Base-by-base conservation (phyloP, 495 filamentous ascomycete species). In the Baudoinia panamericana region DNA sequence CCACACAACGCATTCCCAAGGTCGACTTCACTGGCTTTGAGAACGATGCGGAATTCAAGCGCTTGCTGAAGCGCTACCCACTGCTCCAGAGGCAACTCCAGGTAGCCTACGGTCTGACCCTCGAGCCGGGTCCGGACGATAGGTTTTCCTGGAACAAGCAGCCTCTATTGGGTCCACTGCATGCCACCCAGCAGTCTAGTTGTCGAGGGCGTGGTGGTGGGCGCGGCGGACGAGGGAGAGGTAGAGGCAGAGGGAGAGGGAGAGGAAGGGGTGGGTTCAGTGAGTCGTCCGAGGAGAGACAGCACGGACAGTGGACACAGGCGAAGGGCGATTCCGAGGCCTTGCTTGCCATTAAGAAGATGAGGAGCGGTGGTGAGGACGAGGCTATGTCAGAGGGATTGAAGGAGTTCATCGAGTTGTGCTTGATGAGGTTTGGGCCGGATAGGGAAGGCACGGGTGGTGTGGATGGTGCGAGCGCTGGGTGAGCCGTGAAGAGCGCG, bases 241-340 rank as follows among this genome's bases (percentile, higher is more conserved):
- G 67, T 7, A 68, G 69, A 1, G 72, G 72, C 7, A 71, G 68
- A 38, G 73, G 73, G 17, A 69, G 63, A 48, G 61, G 68, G 54
- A 9, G 39, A 30, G 67, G 65, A 33, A 61, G 8, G 61, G 63
- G 4, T 66, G 68, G 21, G 59, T 29, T 28, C 4, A 12, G 20
- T 1, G 20, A 37, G 20, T 12, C 34, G 23, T 16, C 20, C 8
- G 31, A 33, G 10, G 43, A 65, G 58, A 16, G 70, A 63, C 35
- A 59, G 49, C 33, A 19, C 20, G 40, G 41, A 4, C 26, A 41
- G 8, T 60, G 59, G 59, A 56, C 56, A 28, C 51, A 48, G 37
- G 56, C 55, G 40, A 56, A 54, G 35, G 56, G 56, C 0, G 56
- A 61, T 27, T 41, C 27, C n/a, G 51, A 54, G 28, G 56, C 49